Evolutionary conservation across 2,329 filamentous ascomycete genomes (phyloP).

Genomic region (Botrytis medusae): DNA sequence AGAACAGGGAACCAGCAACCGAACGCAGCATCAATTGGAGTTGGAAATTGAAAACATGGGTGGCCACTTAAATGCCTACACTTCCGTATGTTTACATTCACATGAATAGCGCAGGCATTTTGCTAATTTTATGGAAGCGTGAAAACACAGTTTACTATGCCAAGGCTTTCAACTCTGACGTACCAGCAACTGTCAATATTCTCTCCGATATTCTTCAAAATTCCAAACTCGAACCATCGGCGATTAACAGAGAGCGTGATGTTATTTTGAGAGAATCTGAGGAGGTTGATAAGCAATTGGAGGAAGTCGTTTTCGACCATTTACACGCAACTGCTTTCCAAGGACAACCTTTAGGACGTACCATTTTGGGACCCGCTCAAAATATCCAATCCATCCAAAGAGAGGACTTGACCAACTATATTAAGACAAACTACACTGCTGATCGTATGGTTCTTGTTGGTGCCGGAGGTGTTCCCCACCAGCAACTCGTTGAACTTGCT

Average conservation of each 20-base stretch:
- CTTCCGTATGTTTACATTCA: constrained; percentile 69
- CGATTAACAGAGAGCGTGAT: constrained; percentile 96
- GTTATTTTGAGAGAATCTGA: constrained; percentile 98
- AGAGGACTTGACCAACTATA: constrained; percentile 89
- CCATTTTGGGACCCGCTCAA: constrained; percentile 94
- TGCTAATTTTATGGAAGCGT: constrained; percentile 55
- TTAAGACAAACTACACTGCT: constrained; percentile 99
- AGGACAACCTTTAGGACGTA: constrained; percentile 92
- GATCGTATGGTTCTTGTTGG: constrained; percentile 99
- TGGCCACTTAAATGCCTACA: constrained; percentile 98
- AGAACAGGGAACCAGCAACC: constrained; percentile 80
- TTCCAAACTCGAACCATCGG: constrained; percentile 91
- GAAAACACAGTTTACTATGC: constrained; percentile 99
- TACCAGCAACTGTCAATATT: constrained; percentile 95
- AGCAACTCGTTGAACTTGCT: constrained; percentile 90
- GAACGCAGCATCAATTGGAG: constrained; percentile 95
- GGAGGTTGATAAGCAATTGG: constrained; percentile 99
- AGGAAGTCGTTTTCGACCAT: constrained; percentile 99
- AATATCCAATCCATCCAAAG: constrained; percentile 97
- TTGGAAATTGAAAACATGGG: constrained; percentile 99
- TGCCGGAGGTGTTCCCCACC: constrained; percentile 89
- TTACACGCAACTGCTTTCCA: constrained; percentile 98
- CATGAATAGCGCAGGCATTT: constrained; percentile 20
- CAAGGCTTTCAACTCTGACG: constrained; percentile 97
- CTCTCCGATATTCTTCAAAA: constrained; percentile 99